phyloP scores from a whole-genome alignment of 2,329 filamentous ascomycete genomes.

The Rutstroemia sp. region DNA sequence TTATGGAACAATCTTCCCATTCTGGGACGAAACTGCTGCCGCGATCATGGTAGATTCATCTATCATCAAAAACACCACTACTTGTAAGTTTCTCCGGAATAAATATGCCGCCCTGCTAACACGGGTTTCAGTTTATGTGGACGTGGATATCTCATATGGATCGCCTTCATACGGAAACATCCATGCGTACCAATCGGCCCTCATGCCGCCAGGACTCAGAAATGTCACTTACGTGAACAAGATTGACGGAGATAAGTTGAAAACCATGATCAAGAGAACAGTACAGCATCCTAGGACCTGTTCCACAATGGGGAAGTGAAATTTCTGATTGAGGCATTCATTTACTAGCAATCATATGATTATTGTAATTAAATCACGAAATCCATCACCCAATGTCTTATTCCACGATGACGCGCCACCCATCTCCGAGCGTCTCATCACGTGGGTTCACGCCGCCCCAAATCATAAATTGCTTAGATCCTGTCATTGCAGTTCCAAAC shows the following conservation, averaged over 20 bases:
- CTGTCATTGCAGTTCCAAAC: slow-evolving; percentile 5
- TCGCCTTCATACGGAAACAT: slow-evolving; percentile 37
- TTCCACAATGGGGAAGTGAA: neutral
- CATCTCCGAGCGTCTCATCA: slow-evolving; percentile 1
- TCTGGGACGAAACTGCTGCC: slow-evolving; percentile 41
- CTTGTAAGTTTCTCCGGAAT: slow-evolving; percentile 19
- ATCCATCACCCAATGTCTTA: neutral
- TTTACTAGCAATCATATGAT: neutral
- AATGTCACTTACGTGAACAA: slow-evolving; percentile 35
- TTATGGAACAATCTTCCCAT: slow-evolving; percentile 35
- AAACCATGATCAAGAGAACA: slow-evolving; percentile 32
- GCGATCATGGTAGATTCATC: slow-evolving; percentile 33
- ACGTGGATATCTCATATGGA: slow-evolving; percentile 36
- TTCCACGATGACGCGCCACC: slow-evolving; percentile 1
- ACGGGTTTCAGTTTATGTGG: slow-evolving; percentile 30
- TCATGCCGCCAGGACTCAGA: slow-evolving; percentile 31
- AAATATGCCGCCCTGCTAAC: neutral
- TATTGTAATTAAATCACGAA: too few species aligned
- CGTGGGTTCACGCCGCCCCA: neutral
- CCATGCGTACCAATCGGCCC: slow-evolving; percentile 35
- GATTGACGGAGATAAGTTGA: slow-evolving; percentile 32
- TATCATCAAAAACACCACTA: slow-evolving; percentile 33
- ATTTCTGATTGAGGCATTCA: neutral
- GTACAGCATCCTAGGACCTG: slow-evolving; percentile 22
- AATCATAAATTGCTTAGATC: slow-evolving; percentile 2